Evolutionary conservation across 257 asterid species (phyloP), one percentile per base, ranked within the genome.

Genomic region (Nicotiana tabacum): DNA sequence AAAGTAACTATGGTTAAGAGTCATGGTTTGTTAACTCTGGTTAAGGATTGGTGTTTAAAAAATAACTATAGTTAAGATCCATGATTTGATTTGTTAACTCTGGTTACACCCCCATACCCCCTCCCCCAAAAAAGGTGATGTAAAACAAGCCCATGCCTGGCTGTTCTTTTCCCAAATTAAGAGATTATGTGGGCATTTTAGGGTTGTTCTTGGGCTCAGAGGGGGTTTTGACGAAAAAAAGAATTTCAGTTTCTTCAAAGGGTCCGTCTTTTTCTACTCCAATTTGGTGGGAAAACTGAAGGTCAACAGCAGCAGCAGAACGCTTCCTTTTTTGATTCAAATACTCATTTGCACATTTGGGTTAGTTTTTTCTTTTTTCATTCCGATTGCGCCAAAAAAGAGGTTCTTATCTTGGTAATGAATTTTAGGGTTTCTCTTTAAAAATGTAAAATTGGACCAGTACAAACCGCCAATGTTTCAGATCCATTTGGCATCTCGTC

Each of bases 271-370:
- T 87, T 86, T 83, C 77, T 82, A 85, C 74, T 79, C 79, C 85
- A 83, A 72, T 83, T 89, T 85, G 91, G 90, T 68, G 91, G 90
- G 84, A 86, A 84, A 87, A 82, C 51, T 79, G 82, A 81, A 82
- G 81, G 82, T 60, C 81, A 61, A 24, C 86, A 80, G 66, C 81
- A 68, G 80, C 83, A 62, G 18, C 51, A 43, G 2, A 43, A 43
- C 51, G 51, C 51, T 43, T 2, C 79, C 66, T 66, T 82, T 65
- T 64, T 46, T 7, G 87, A 77, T 88, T 89, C 87, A 77, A 84
- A 33, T 83, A 55, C 86, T 51, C 84, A 37, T 48, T 12, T 29
- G 6, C 60, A 43, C 58, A 82, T 82, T 13, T 69, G 43, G 85
- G 91, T 85, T 83, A 77, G 58, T 89, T 61, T 84, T 48, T 74